These are phyloP conservation scores for Oenanthe sinensis DNA, from an alignment of 129 eudicot species.

Conservation along the genomic window DNA sequence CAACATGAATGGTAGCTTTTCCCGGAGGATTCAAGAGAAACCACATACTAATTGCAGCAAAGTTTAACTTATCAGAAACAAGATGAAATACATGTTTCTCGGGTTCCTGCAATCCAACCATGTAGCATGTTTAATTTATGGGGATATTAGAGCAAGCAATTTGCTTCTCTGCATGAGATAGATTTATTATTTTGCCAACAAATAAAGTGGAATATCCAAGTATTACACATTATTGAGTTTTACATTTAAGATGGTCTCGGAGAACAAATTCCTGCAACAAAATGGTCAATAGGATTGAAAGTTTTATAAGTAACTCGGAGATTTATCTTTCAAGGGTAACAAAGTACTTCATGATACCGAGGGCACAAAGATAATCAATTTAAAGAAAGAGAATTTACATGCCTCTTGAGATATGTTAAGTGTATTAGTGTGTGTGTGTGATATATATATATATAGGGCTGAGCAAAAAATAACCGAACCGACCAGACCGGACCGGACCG, in stretches of 20 bases:
- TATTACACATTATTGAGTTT: neutral
- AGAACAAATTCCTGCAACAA: neutral
- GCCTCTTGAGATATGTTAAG: neutral
- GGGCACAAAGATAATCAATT: neutral
- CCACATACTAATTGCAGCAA: conserved; percentile 98
- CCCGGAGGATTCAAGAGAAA: conserved; percentile 92
- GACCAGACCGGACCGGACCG: no score
- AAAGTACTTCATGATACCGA: neutral
- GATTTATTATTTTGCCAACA: neutral
- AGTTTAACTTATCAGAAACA: conserved; percentile 80
- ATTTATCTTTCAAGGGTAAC: neutral
- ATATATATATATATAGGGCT: no score
- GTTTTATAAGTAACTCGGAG: neutral
- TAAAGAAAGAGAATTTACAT: neutral
- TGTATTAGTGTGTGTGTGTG: neutral
- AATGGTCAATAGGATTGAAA: neutral
- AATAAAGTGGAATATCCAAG: neutral
- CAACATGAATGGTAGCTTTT: conserved; percentile 93
- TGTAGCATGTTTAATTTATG: conserved; percentile 11
- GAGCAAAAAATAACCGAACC: no score
- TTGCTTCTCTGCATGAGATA: neutral
- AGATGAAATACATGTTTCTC: conserved; percentile 96
- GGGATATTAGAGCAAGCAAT: neutral
- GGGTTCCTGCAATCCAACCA: conserved; percentile 57
- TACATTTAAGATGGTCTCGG: neutral